phyloP scores from a whole-genome alignment of 306 rosid genomes.

The Sicyos baderoa region DNA sequence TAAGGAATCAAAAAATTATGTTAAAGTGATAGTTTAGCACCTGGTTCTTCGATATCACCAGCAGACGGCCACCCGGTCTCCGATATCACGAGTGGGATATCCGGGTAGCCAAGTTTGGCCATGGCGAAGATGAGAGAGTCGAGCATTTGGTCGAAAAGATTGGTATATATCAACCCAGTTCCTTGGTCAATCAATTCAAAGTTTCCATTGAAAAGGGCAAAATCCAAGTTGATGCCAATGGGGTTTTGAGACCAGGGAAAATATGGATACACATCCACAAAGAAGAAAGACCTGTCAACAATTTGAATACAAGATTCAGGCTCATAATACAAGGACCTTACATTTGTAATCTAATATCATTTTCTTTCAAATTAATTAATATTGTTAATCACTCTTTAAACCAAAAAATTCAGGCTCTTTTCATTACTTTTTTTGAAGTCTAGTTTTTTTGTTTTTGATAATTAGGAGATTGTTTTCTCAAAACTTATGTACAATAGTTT shows the following conservation, averaged over 20 bases:
- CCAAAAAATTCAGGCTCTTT: too few relatives aligned
- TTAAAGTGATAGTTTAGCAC: background rate
- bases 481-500: too few relatives aligned
- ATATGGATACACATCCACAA: conserved; percentile 69
- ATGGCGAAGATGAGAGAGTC: conserved; percentile 69
- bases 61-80: conserved; percentile 83
- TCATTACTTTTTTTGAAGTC: too few relatives aligned
- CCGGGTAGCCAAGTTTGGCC: conserved; percentile 55
- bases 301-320: background rate
- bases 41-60: conserved; percentile 36
- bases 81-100: conserved; percentile 42
- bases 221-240: conserved; percentile 42
- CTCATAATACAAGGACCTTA: too few relatives aligned
- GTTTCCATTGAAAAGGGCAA: conserved; percentile 39
- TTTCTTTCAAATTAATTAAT: too few relatives aligned
- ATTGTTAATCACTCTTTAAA: too few relatives aligned
- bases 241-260: conserved; percentile 62
- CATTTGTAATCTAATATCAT: too few relatives aligned
- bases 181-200: conserved; percentile 27
- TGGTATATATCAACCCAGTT: conserved; percentile 48
- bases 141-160: conserved; percentile 79
- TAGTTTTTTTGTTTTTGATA: too few relatives aligned
- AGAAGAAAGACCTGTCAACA: conserved; percentile 43
- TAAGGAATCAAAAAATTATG: too few relatives aligned
- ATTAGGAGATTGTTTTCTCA: too few relatives aligned